Percentiles rank a stretch among this genome's conserved stretches.
Conservation (phyloP, 1,139 yeast species). For the Wickerhamomyces sp. region DNA sequence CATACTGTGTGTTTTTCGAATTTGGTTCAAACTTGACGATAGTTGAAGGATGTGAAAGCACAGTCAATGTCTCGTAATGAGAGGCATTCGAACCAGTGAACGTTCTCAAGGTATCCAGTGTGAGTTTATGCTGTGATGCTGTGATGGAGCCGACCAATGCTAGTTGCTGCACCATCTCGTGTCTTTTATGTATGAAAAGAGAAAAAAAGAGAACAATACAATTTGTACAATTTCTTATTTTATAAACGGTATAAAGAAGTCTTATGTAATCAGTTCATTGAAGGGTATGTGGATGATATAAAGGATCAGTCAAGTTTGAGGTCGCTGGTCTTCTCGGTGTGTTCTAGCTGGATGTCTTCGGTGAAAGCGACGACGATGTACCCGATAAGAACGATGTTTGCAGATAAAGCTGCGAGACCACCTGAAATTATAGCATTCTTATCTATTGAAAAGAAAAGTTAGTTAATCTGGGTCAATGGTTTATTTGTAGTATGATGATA, state of each 20-base stretch:
- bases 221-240: not conserved
- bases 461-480: slow-evolving; percentile 11
- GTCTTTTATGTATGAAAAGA: not conserved
- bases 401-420: slow-evolving; percentile 83
- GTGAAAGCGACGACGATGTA: slow-evolving; percentile 83
- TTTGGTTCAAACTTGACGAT: slow-evolving; percentile 25
- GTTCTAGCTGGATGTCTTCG: slow-evolving; percentile 54
- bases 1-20: slow-evolving; percentile 21
- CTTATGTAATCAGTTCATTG: not conserved
- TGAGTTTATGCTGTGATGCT: slow-evolving; percentile 27
- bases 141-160: slow-evolving; percentile 29
- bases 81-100: slow-evolving; percentile 31
- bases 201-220: not conserved
- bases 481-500: too few relatives aligned
- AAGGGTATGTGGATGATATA: too few relatives aligned
- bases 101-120: slow-evolving; percentile 29
- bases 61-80: slow-evolving; percentile 25
- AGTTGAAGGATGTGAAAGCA: slow-evolving; percentile 30
- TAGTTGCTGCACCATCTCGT: slow-evolving; percentile 34
- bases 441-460: slow-evolving; percentile 2
- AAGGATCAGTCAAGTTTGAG: slow-evolving; percentile 27
- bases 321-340: slow-evolving; percentile 32
- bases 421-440: slow-evolving; percentile 73
- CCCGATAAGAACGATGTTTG: slow-evolving; percentile 81
- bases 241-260: not conserved